These are phyloP conservation scores for Syzygium aqueum DNA, from an alignment of 345 rosid species.

Conservation along the genomic window DNA sequence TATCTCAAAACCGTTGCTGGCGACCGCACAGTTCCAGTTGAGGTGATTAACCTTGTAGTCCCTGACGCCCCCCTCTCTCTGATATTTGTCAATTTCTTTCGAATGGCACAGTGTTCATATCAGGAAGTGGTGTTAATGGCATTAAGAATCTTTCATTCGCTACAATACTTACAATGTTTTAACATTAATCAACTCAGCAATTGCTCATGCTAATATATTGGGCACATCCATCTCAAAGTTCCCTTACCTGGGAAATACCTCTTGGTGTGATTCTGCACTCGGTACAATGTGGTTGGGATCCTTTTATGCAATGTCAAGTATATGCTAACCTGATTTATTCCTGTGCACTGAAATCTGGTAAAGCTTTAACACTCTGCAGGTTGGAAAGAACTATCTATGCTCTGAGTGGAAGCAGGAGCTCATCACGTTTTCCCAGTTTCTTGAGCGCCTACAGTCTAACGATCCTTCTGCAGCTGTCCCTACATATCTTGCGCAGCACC, in stretches of 20 bases:
- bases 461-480: constrained; percentile 31
- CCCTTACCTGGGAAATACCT: background rate
- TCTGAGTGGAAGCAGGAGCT: constrained; percentile 98
- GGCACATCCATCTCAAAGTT: background rate
- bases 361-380: constrained; percentile 67
- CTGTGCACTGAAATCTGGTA: constrained; percentile 41
- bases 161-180: background rate
- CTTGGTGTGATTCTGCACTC: background rate
- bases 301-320: background rate
- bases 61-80: background rate
- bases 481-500: constrained; percentile 96
- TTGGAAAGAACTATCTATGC: constrained; percentile 87
- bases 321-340: background rate
- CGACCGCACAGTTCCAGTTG: constrained; percentile 89
- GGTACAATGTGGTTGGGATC: background rate
- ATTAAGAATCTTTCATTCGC: background rate
- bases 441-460: constrained; percentile 60
- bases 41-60: constrained; percentile 47
- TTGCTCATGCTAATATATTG: background rate
- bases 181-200: background rate
- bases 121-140: background rate
- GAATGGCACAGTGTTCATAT: background rate
- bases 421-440: constrained; percentile 81
- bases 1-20: constrained; percentile 74
- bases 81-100: background rate